phyloP scores from a whole-genome alignment of 371 early-diverging fungal species.

The Mortierella sp. region DNA sequence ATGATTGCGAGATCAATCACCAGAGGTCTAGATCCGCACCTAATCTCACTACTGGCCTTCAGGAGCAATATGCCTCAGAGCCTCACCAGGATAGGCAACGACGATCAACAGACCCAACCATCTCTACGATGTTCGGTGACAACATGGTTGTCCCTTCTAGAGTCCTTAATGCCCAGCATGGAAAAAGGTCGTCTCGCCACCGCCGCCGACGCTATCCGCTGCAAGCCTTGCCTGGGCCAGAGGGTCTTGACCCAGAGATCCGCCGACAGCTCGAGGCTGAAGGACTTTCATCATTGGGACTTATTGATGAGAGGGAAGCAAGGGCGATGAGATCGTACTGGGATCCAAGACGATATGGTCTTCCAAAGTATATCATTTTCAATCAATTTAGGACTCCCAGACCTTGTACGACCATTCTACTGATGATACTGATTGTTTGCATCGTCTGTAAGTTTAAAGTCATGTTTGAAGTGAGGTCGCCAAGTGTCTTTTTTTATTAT shows the following conservation, averaged over 20 bases:
- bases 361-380: constrained; percentile 29
- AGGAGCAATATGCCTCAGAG: not conserved
- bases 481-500: not conserved
- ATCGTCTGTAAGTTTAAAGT: constrained; percentile 28
- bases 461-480: not conserved
- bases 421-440: constrained; percentile 19
- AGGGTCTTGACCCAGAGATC: constrained; percentile 27
- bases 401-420: constrained; percentile 28
- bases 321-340: constrained; percentile 14
- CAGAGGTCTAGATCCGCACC: not conserved
- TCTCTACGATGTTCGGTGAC: not conserved
- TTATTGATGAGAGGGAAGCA: constrained; percentile 10
- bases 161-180: not conserved
- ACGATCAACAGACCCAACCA: not conserved
- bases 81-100: not conserved
- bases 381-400: constrained; percentile 25
- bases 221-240: constrained; percentile 38
- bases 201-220: constrained; percentile 25
- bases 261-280: constrained; percentile 36
- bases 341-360: constrained; percentile 45
- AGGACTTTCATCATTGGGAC: constrained; percentile 24
- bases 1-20: not conserved
- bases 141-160: not conserved
- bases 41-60: not conserved
- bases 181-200: not conserved